A percentile compares a stretch with the other conserved stretches of the same genome.
phyloP scores from a whole-genome alignment of 805 yeast genomes.

The Candida sonorensis region DNA sequence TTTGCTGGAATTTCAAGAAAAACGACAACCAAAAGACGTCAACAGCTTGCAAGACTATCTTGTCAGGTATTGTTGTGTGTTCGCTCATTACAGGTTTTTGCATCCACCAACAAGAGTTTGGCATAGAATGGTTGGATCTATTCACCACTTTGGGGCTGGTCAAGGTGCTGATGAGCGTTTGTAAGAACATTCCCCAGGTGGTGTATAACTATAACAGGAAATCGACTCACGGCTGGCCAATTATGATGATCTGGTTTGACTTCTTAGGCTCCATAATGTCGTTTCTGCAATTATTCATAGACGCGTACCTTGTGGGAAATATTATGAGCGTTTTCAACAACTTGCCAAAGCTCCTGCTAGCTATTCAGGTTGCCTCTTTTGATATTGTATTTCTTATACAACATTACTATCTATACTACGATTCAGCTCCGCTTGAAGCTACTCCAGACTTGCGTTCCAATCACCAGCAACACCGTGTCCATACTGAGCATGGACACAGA shows the following conservation, averaged over 20 bases:
- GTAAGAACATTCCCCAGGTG: constrained; percentile 30
- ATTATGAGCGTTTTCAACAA: constrained; percentile 22
- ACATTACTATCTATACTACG: constrained; percentile 25
- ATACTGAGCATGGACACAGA: not conserved
- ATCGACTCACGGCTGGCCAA: constrained; percentile 34
- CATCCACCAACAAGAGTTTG: constrained; percentile 12
- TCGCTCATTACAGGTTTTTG: constrained; percentile 5
- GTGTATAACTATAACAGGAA: constrained; percentile 27
- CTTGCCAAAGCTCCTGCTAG: constrained; percentile 26
- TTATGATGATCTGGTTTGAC: constrained; percentile 28
- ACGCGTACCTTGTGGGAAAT: constrained; percentile 22
- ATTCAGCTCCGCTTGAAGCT: constrained; percentile 5
- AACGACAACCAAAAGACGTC: constrained; percentile 26
- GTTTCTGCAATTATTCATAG: constrained; percentile 23
- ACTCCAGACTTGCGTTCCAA: constrained; percentile 17
- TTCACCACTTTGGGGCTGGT: constrained; percentile 27
- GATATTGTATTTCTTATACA: constrained; percentile 26
- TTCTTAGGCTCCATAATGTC: constrained; percentile 25
- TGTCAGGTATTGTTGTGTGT: constrained; percentile 11
- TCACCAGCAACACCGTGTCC: too few relatives aligned
- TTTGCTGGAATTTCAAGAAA: constrained; percentile 27
- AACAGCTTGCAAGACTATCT: constrained; percentile 13
- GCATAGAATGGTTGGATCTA: constrained; percentile 26
- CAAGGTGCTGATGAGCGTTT: constrained; percentile 27
- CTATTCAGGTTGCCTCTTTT: constrained; percentile 25